phyloP scores from a whole-genome alignment of 176 grass and related monocot species.

The Oryza nivara region DNA sequence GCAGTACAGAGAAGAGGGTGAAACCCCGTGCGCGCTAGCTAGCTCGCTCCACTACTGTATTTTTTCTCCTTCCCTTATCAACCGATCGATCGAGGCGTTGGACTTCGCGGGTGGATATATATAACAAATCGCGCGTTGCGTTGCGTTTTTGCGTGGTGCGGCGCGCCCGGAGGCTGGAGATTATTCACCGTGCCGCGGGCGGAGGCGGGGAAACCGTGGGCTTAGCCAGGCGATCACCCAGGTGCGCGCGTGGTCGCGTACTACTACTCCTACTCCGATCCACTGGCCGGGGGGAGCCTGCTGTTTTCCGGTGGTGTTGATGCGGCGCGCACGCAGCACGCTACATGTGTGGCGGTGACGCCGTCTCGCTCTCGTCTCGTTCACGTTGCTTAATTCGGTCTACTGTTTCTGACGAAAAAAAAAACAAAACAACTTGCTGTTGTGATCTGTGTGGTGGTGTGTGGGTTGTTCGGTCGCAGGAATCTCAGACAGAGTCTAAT shows the following conservation, averaged over 20 bases:
- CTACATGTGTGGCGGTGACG: neutral
- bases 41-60: neutral
- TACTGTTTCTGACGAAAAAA: neutral
- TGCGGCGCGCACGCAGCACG: neutral
- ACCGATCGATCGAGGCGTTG: neutral
- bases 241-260: neutral
- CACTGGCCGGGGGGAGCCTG: neutral
- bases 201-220: conserved; percentile 31
- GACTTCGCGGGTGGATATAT: neutral
- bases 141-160: conserved; percentile 5
- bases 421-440: conserved; percentile 22
- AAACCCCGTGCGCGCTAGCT: neutral
- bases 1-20: neutral
- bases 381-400: neutral
- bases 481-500: conserved; percentile 3
- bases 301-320: conserved; percentile 35
- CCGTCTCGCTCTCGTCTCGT: neutral
- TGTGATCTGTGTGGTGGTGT: neutral
- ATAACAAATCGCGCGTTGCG: neutral
- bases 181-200: neutral
- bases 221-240: neutral
- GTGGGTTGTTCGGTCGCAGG: conserved; percentile 7
- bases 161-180: neutral
- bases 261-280: neutral
- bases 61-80: neutral